Evolutionary conservation across 192 early-diverging fungal genomes (phyloP).

Genomic region (Coemansia umbellata): DNA sequence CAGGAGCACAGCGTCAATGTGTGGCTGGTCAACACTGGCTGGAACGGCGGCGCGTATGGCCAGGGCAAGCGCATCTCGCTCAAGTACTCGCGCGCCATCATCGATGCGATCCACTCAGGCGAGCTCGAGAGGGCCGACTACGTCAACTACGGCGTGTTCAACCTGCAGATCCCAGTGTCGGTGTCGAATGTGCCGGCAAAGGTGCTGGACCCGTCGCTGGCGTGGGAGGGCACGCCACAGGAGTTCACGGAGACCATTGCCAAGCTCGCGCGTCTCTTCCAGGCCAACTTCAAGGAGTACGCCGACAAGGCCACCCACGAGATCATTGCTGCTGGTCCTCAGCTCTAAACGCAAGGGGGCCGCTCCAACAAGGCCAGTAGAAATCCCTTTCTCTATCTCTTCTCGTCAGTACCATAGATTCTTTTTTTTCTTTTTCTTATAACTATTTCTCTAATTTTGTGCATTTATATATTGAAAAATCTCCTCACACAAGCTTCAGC

Average conservation of each 20-base stretch:
- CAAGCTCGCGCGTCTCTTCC: slow-evolving; percentile 82
- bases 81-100: slow-evolving; percentile 96
- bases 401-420: slow-evolving; percentile 10
- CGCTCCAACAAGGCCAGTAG: background rate
- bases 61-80: slow-evolving; percentile 87
- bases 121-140: slow-evolving; percentile 83
- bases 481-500: background rate
- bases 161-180: slow-evolving; percentile 79
- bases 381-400: slow-evolving; percentile 1
- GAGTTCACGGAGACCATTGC: slow-evolving; percentile 62
- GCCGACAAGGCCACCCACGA: slow-evolving; percentile 71
- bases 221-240: slow-evolving; percentile 75
- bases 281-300: slow-evolving; percentile 86
- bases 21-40: slow-evolving; percentile 97
- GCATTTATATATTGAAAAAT: background rate
- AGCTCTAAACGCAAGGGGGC: slow-evolving; percentile 29
- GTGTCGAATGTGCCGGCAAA: slow-evolving; percentile 75
- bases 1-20: slow-evolving; percentile 78
- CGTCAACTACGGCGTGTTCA: slow-evolving; percentile 83
- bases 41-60: slow-evolving; percentile 92
- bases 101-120: slow-evolving; percentile 95
- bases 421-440: slow-evolving; percentile 2
- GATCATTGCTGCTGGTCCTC: slow-evolving; percentile 69
- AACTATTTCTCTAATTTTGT: background rate
- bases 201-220: slow-evolving; percentile 79